Evolutionary conservation across 495 filamentous ascomycete genomes (phyloP).

Genomic region (Apiosordaria backusii): DNA sequence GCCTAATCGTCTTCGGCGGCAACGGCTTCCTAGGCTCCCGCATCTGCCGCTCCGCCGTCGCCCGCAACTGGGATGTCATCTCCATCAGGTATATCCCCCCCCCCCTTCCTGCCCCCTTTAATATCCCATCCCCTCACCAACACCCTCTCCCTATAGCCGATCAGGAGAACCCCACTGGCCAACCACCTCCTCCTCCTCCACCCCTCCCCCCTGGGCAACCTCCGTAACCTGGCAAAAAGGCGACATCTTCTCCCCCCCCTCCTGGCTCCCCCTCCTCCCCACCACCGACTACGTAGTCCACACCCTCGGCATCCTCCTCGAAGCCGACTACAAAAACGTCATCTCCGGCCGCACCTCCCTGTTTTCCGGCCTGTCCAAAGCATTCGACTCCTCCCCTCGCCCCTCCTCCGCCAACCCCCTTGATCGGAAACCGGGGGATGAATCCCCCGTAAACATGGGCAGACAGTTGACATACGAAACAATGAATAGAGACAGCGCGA

Average conservation of each 20-base stretch:
- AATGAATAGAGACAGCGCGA: conserved; percentile 88
- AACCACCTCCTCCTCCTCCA: conserved; percentile 64
- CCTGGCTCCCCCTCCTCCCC: conserved; percentile 68
- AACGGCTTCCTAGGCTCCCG: conserved; percentile 93
- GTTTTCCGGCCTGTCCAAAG: conserved; percentile 66
- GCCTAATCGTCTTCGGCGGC: conserved; percentile 84
- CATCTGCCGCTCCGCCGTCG: conserved; percentile 83
- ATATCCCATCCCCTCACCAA: background rate
- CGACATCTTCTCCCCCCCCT: conserved; percentile 76
- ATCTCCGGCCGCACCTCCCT: conserved; percentile 75
- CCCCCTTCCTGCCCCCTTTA: background rate
- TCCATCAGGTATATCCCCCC: conserved; percentile 67
- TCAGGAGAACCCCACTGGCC: conserved; percentile 87
- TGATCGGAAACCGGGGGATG: conserved; percentile 50
- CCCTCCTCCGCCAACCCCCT: conserved; percentile 68
- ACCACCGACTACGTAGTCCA: conserved; percentile 84
- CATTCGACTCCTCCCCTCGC: conserved; percentile 51
- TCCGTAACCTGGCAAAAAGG: conserved; percentile 82
- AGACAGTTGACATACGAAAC: conserved; percentile 83
- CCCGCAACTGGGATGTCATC: conserved; percentile 80
- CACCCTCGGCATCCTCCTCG: conserved; percentile 91
- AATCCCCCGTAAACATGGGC: background rate
- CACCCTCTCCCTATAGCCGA: conserved; percentile 51
- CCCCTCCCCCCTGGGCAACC: conserved; percentile 74
- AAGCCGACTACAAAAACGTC: conserved; percentile 96